Conservation (phyloP, 164 flowering plant species). For the Echeveria elegans region DNA sequence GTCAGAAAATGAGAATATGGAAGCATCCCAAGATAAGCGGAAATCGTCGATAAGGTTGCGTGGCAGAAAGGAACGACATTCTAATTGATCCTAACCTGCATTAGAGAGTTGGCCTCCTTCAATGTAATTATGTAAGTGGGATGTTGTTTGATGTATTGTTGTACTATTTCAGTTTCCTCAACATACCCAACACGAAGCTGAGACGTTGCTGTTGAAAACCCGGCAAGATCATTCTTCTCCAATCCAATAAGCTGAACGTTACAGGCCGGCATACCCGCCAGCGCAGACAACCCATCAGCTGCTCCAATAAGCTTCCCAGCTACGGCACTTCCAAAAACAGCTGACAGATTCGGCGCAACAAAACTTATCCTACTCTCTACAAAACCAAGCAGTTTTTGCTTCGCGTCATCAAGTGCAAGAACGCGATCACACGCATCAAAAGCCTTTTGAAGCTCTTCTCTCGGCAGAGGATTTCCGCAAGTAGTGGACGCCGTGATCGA, state of each 20-base stretch:
- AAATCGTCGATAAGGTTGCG: neutral
- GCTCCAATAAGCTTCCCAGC: neutral
- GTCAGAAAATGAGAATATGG: neutral
- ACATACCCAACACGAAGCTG: neutral
- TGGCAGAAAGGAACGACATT: slow-evolving; percentile 3
- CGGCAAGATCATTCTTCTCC: neutral
- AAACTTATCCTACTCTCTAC: neutral
- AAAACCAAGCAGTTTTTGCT: neutral
- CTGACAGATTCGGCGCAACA: neutral
- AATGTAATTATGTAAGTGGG: neutral
- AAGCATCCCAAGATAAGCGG: neutral
- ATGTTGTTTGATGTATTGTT: neutral
- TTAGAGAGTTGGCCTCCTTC: neutral
- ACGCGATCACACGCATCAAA: neutral
- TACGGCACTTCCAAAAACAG: neutral
- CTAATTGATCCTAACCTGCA: neutral
- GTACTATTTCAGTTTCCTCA: neutral
- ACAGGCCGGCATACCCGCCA: neutral
- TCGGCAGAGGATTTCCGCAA: neutral
- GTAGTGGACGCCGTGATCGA: neutral
- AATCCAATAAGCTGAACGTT: neutral
- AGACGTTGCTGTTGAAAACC: neutral
- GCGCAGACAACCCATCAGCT: neutral
- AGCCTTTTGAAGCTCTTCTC: neutral
- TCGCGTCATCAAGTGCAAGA: too few species aligned